phyloP scores from a whole-genome alignment of 305 asterid genomes.

The Solanum hybrid region DNA sequence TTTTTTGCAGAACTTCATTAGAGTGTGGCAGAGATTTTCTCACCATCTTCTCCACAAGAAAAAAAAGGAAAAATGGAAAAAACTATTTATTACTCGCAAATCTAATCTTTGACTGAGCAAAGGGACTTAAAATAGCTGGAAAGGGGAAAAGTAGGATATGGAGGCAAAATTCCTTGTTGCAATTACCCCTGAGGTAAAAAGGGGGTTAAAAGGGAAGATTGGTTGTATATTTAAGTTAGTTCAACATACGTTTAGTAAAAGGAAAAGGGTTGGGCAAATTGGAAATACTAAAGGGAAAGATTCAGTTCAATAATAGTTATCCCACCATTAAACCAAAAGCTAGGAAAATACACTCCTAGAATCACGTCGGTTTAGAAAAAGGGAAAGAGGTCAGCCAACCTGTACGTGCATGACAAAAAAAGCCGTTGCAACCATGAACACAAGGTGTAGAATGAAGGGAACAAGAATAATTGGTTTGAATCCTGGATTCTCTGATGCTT shows the following conservation, averaged over 20 bases:
- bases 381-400: conserved; percentile 31
- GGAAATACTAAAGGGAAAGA: not conserved
- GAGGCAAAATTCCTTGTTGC: not conserved
- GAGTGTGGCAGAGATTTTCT: not conserved
- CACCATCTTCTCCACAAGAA: not conserved
- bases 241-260: not conserved
- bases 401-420: conserved; percentile 93
- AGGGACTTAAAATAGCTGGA: not conserved
- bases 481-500: conserved; percentile 16
- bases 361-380: not conserved
- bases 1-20: not conserved
- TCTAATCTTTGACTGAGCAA: not conserved
- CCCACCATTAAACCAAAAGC: not conserved
- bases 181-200: not conserved
- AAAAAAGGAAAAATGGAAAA: not conserved
- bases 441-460: conserved; percentile 72
- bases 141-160: not conserved
- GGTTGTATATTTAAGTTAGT: not conserved
- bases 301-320: not conserved
- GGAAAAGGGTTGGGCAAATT: not conserved
- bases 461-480: conserved; percentile 42
- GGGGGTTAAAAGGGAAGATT: not conserved
- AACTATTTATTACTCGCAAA: not conserved
- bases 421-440: conserved; percentile 81
- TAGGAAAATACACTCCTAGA: not conserved